Conservation (phyloP, 352 stramenopile species). For the Globisporangium emineosum region DNA sequence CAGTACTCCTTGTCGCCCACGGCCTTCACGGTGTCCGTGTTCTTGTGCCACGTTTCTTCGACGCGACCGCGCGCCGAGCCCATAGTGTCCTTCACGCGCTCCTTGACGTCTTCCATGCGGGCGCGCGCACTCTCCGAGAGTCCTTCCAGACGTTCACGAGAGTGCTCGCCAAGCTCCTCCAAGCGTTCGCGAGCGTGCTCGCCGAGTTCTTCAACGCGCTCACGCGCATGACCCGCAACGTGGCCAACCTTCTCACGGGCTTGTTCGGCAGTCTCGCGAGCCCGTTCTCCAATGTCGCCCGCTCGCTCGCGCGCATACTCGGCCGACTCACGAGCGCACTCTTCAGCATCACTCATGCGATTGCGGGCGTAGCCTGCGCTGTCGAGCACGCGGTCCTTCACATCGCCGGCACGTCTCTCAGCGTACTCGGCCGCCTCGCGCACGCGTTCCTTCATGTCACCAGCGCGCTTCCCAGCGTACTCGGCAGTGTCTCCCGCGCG, state of each 20-base stretch:
- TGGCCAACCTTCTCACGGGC: constrained; percentile 26
- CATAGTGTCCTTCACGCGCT: constrained; percentile 51
- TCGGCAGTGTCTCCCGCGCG: constrained; percentile 7
- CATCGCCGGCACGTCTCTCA: background rate
- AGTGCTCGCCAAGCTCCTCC: constrained; percentile 28
- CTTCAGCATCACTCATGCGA: background rate
- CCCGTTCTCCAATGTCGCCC: constrained; percentile 17
- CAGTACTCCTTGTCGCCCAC: constrained; percentile 50
- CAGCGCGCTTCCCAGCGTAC: constrained; percentile 19
- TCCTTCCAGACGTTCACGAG: constrained; percentile 23
- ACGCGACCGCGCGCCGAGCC: constrained; percentile 30
- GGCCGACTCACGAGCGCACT: background rate
- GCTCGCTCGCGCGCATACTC: constrained; percentile 33
- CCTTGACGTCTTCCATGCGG: constrained; percentile 29
- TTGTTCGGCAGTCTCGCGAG: constrained; percentile 31
- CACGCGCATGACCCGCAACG: background rate
- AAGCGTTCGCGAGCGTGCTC: constrained; percentile 33
- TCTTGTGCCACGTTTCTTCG: constrained; percentile 56
- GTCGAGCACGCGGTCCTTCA: background rate
- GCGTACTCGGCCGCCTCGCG: constrained; percentile 14
- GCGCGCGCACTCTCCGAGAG: constrained; percentile 21
- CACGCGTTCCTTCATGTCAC: background rate
- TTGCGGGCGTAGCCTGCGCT: background rate
- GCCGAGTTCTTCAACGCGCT: constrained; percentile 26
- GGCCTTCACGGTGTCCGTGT: constrained; percentile 43